Evolutionary conservation across 2,329 filamentous ascomycete species (phyloP).

Genomic region (Scedosporium aurantiacum): DNA sequence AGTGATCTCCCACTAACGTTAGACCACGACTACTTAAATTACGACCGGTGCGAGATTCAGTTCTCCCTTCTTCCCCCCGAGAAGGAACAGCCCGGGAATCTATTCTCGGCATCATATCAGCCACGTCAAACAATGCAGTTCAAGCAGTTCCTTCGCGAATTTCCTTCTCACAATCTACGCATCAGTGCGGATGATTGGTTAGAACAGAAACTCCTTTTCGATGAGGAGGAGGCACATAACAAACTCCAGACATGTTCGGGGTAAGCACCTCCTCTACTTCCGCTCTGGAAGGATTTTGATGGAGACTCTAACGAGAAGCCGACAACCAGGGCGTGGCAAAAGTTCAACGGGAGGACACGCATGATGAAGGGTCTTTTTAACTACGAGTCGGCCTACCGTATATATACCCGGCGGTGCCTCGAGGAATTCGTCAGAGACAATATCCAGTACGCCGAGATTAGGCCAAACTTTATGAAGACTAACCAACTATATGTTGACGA

Average conservation of each 20-base stretch:
- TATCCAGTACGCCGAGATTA: slow-evolving; percentile 61
- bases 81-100: slow-evolving; percentile 24
- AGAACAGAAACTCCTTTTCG: slow-evolving; percentile 49
- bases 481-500: slow-evolving; percentile 52
- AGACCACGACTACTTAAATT: slow-evolving; percentile 28
- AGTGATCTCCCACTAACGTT: slow-evolving; percentile 39
- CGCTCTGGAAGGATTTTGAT: neutral
- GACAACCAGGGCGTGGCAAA: slow-evolving; percentile 39
- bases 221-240: slow-evolving; percentile 47
- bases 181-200: slow-evolving; percentile 41
- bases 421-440: slow-evolving; percentile 52
- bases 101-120: slow-evolving; percentile 40
- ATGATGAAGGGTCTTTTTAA: slow-evolving; percentile 65
- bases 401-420: slow-evolving; percentile 49
- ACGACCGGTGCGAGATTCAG: slow-evolving; percentile 46
- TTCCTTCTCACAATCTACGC: slow-evolving; percentile 16
- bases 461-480: slow-evolving; percentile 55
- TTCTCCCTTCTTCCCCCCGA: slow-evolving; percentile 39
- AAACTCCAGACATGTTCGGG: slow-evolving; percentile 38
- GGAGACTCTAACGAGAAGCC: slow-evolving; percentile 4
- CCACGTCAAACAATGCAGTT: slow-evolving; percentile 33
- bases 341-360: slow-evolving; percentile 57
- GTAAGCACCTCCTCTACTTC: slow-evolving; percentile 26
- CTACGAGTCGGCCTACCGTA: slow-evolving; percentile 50
- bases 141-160: slow-evolving; percentile 26